These are phyloP conservation scores for Paecilomyces variotii DNA, from an alignment of 2,329 filamentous ascomycete species.

Conservation along the genomic window DNA sequence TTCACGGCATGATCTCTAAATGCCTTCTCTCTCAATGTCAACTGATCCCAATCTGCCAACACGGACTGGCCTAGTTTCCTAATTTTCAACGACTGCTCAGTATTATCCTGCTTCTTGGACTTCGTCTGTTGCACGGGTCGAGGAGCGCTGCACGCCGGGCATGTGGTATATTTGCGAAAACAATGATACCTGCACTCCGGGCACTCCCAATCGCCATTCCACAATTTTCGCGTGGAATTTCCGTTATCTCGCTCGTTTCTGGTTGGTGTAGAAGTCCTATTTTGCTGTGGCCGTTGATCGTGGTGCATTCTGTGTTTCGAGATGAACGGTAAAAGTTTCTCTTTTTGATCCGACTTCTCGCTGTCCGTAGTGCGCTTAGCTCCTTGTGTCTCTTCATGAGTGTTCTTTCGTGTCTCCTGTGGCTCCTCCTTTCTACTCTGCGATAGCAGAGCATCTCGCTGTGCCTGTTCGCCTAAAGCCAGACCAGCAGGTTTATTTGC, in stretches of 20 bases:
- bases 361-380: neutral
- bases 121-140: conserved; percentile 10
- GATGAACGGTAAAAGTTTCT: neutral
- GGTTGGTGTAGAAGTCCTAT: neutral
- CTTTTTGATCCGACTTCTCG: neutral
- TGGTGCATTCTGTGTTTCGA: neutral
- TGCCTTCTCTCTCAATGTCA: conserved; percentile 1
- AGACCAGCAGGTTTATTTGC: conserved; percentile 16
- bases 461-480: conserved; percentile 23
- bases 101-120: neutral
- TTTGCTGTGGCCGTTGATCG: neutral
- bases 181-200: conserved; percentile 15
- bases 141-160: conserved; percentile 20
- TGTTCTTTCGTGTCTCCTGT: neutral
- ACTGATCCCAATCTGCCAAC: conserved; percentile 10
- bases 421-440: conserved; percentile 4
- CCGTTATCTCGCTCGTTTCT: neutral
- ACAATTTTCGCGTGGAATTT: neutral
- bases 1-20: neutral
- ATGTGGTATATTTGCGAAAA: conserved; percentile 14
- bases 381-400: neutral
- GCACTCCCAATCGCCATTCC: conserved; percentile 19
- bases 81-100: conserved; percentile 12
- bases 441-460: conserved; percentile 20
- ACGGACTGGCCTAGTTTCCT: conserved; percentile 12